These are phyloP conservation scores for Pythium myriotylum DNA, from an alignment of 352 stramenopile species.

Conservation along the genomic window DNA sequence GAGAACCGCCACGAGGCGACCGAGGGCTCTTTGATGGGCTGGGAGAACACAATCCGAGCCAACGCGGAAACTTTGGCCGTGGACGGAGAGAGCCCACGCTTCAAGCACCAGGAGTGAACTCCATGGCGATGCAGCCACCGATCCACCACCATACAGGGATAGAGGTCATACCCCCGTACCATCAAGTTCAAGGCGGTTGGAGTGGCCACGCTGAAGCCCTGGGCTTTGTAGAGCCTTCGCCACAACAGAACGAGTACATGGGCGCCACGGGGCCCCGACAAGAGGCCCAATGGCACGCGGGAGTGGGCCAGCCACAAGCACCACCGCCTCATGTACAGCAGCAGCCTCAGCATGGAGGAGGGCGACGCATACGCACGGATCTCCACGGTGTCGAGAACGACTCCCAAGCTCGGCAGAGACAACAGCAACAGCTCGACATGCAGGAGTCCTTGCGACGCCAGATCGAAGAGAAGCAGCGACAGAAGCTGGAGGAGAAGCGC, in stretches of 20 bases:
- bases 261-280: constrained; percentile 1
- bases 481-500: constrained; percentile 60
- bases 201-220: constrained; percentile 17
- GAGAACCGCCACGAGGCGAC: neutral
- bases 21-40: constrained; percentile 49
- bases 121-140: neutral
- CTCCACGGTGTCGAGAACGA: constrained; percentile 24
- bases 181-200: constrained; percentile 18
- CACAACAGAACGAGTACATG: neutral
- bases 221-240: constrained; percentile 7
- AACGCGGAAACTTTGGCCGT: constrained; percentile 46
- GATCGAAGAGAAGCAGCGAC: constrained; percentile 65
- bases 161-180: neutral
- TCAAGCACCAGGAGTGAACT: neutral
- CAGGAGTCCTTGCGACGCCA: constrained; percentile 54
- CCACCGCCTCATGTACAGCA: neutral
- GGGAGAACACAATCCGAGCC: constrained; percentile 33
- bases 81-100: constrained; percentile 34
- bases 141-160: neutral
- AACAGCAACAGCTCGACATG: constrained; percentile 51
- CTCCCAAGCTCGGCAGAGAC: constrained; percentile 5
- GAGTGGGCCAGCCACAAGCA: neutral
- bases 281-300: neutral
- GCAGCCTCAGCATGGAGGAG: neutral
- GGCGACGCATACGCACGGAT: constrained; percentile 30